Conservation (phyloP, 2,329 filamentous ascomycete species). For the Trichoderma arundinaceum region DNA sequence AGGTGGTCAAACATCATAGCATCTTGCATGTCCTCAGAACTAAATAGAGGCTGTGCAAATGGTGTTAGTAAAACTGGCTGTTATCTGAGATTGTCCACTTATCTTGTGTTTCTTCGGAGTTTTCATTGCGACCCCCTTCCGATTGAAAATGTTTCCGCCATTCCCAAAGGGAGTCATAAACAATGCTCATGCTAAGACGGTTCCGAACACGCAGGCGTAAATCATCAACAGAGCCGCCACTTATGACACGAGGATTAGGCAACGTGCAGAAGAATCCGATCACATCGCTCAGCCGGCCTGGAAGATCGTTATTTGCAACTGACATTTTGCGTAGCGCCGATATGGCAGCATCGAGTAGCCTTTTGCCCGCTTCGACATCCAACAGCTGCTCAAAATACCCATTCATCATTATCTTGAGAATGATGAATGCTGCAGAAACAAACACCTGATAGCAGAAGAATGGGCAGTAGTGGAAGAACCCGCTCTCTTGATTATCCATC, state of each 20-base stretch:
- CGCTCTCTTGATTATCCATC: constrained; percentile 21
- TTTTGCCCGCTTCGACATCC: constrained; percentile 14
- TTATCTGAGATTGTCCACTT: neutral
- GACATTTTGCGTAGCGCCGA: constrained; percentile 21
- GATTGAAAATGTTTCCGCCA: constrained; percentile 24
- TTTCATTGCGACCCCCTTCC: neutral
- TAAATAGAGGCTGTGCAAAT: constrained; percentile 8
- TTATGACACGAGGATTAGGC: constrained; percentile 18
- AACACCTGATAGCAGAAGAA: constrained; percentile 26
- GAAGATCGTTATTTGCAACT: constrained; percentile 23
- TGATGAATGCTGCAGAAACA: constrained; percentile 24
- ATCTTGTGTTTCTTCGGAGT: constrained; percentile 15
- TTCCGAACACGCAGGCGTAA: constrained; percentile 24
- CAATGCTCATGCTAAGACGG: constrained; percentile 25
- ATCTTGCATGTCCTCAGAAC: constrained; percentile 21
- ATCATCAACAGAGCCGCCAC: constrained; percentile 13
- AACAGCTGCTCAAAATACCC: constrained; percentile 24
- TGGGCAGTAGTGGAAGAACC: constrained; percentile 17
- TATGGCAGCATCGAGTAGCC: constrained; percentile 23
- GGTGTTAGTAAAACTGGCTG: neutral
- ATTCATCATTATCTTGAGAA: constrained; percentile 27
- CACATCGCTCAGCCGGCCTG: constrained; percentile 19
- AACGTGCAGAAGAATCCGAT: constrained; percentile 20
- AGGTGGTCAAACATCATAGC: constrained; percentile 26
- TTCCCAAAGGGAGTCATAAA: constrained; percentile 22